Base-by-base conservation (phyloP, 495 filamentous ascomycete species). In the Neurospora sp. region DNA sequence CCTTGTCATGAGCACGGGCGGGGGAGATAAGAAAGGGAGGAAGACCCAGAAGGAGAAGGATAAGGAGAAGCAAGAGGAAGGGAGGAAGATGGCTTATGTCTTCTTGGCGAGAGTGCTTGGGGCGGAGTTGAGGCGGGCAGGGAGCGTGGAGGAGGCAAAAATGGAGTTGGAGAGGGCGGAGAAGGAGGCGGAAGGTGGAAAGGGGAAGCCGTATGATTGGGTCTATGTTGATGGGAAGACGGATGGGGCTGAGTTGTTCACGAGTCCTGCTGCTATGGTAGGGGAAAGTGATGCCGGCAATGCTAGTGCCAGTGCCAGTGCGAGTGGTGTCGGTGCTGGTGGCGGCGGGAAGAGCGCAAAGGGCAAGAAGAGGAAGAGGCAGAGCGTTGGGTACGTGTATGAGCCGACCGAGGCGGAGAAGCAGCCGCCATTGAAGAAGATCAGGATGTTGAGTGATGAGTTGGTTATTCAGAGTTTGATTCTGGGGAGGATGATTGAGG, bases 381-480 rank as follows among this genome's bases (percentile, higher is more conserved):
- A 77, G 16, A 81, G 81, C 38, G 78, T 74, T 44, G 78, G 71
- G 16, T 66, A 66, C 53, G 53, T 66, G 14, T 37, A 66, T 8
- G 72, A 76, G 20, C 79, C 79, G 31, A 79, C 76, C 59, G 37
- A 35, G 20, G 69, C 46, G 37, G 75, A 75, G 59, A 77, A 82
- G 14, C 53, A 35, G 73, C 75, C 72, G 73, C 77, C 84, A 69
- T 77, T 75, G 70, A 86, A 87, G 75, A 85, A 80, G 76, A 83
- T 91, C 44, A 87, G 85, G 78, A 83, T 82, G 78, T 87, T 97
- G 61, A 91, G 90, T 40, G 93, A 97, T 82, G 94, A 98, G 78
- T 89, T 93, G 78, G 88, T 98, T 40, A 90, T 97, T 72, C 96
- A 99, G 84, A 98, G 94, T 79, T 82, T 98, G 73, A 98, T 99